Percentiles rank a stretch among this genome's conserved stretches.
Conservation (phyloP, 441 rosid genomes). For the Rhodomyrtus psidioides region DNA sequence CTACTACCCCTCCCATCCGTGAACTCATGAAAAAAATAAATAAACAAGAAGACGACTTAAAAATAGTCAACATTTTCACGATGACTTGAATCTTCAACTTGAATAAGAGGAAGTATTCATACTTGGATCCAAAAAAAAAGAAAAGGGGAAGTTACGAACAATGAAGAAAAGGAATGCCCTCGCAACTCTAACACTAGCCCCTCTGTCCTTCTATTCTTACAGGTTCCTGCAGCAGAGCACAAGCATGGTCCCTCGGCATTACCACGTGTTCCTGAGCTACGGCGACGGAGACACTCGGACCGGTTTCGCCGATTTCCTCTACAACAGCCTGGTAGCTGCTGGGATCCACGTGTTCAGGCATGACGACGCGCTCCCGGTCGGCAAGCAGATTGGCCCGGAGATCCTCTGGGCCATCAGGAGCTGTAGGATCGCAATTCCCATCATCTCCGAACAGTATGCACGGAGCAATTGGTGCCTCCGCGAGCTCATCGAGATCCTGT, state of each 20-base stretch:
- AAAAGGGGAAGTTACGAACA: background rate
- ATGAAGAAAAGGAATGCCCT: background rate
- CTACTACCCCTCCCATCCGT: too few relatives aligned
- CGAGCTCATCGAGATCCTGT: background rate
- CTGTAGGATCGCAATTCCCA: background rate
- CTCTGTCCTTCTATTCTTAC: background rate
- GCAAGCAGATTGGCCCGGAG: background rate
- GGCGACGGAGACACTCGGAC: background rate
- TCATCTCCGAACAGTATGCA: background rate
- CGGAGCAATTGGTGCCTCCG: background rate
- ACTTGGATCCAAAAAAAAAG: background rate
- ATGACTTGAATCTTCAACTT: background rate
- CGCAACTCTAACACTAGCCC: background rate
- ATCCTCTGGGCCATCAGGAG: background rate
- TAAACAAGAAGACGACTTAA: background rate
- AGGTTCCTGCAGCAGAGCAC: background rate
- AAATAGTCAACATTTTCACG: background rate
- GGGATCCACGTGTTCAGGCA: background rate
- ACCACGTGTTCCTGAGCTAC: background rate
- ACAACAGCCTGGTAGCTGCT: background rate
- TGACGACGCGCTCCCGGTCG: accelerated
- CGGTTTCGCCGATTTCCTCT: background rate
- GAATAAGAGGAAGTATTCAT: background rate
- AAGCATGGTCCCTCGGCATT: accelerated
- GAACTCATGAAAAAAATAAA: too few relatives aligned